A percentile compares a stretch with the other conserved stretches of the same genome.
Conservation (phyloP, 1,284 basidiomycete species). For the Cerioporus squamosus region DNA sequence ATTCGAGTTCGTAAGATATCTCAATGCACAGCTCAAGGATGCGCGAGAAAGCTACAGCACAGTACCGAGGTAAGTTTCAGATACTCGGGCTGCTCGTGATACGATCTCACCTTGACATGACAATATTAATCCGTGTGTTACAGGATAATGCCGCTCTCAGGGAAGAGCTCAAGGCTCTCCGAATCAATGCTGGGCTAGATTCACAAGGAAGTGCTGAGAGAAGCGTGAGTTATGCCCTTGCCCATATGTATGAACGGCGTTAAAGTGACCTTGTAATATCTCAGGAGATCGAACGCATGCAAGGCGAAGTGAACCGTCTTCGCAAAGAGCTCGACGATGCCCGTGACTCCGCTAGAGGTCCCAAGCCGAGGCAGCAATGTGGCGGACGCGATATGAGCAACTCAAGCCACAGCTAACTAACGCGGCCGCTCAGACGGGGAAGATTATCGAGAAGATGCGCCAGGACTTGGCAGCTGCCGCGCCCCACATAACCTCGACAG, state of each 20-base stretch:
- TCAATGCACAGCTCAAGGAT: conserved; percentile 16
- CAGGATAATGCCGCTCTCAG: conserved; percentile 5
- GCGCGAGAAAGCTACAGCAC: conserved; percentile 8
- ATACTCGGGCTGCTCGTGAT: too few relatives aligned
- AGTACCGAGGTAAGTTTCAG: conserved; percentile 8
- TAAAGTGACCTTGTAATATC: background rate
- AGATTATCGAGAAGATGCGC: background rate
- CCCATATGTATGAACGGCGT: background rate
- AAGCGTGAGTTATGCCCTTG: background rate
- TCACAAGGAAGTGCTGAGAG: background rate
- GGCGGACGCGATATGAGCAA: conserved; percentile 11
- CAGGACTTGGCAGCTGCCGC: background rate
- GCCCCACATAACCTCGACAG: background rate
- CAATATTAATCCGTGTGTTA: too few relatives aligned
- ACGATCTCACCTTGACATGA: too few relatives aligned
- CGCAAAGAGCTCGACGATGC: background rate
- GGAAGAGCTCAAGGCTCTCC: background rate
- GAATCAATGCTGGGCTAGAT: background rate
- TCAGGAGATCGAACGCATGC: background rate
- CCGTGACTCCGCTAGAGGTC: background rate
- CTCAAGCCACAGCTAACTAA: conserved; percentile 1
- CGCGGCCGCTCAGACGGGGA: background rate
- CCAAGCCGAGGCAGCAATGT: background rate
- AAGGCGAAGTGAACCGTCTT: background rate
- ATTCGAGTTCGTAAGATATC: conserved; percentile 17